A percentile compares a stretch with the other conserved stretches of the same genome.
Evolutionary conservation across 1,284 basidiomycete species (phyloP).

Genomic region (Hymenochaete sp.): DNA sequence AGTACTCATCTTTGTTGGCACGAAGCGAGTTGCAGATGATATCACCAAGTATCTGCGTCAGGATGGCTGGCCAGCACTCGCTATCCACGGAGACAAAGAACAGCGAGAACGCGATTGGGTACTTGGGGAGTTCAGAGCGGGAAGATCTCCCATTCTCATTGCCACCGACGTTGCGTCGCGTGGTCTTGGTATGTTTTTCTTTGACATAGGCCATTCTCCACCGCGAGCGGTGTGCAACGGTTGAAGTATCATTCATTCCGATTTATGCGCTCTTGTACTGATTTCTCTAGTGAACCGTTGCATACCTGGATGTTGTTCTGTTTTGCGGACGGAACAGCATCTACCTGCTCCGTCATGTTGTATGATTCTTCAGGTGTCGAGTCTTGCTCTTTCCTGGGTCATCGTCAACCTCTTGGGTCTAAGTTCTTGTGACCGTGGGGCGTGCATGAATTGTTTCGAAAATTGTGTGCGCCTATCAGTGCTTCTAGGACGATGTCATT

Average conservation of each 20-base stretch:
- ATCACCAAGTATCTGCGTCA: conserved; percentile 95
- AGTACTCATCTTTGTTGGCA: conserved; percentile 96
- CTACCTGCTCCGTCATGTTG: conserved; percentile 2
- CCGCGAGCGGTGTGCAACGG: conserved; percentile 14
- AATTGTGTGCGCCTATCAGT: no score
- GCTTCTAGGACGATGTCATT: no score
- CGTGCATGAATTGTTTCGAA: no score
- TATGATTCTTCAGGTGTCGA: conserved; percentile 26
- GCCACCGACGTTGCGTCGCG: conserved; percentile 97
- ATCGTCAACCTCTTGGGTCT: no score
- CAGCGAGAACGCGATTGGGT: conserved; percentile 99
- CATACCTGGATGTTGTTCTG: conserved; percentile 11
- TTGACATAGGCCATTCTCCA: not conserved
- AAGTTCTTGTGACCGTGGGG: no score
- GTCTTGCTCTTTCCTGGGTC: no score
- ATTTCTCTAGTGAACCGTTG: conserved; percentile 13
- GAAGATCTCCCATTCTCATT: conserved; percentile 95
- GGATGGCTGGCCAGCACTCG: conserved; percentile 97
- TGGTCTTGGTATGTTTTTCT: conserved; percentile 88
- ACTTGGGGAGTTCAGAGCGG: conserved; percentile 94
- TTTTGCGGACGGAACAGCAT: no score
- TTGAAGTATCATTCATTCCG: no score
- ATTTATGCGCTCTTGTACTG: conserved; percentile 2
- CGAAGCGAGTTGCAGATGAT: conserved; percentile 96
- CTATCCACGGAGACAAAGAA: conserved; percentile 98